Base-by-base conservation (phyloP, 352 stramenopile genomes). In the Pythium monospermum region DNA sequence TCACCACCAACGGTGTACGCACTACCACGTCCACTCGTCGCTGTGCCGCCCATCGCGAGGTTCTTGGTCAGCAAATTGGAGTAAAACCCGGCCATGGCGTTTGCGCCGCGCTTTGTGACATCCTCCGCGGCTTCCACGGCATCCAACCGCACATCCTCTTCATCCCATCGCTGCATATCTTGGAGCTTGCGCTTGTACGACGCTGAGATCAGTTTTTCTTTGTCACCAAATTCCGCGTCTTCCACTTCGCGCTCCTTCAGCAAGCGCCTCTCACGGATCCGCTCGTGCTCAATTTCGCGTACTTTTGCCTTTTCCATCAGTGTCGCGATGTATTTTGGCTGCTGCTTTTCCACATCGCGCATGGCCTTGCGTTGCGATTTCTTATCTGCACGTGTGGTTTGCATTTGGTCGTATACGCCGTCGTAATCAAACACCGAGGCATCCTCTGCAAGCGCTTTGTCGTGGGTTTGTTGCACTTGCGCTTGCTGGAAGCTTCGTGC, bases 131-230 rank as follows among this genome's bases (percentile, higher is more conserved):
- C 80, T 46, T 93, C 78, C 39, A 85, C 36, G 1, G 59, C 67
- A 22, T 84, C 81, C 32, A 92, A 64, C 1, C 77, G 71, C 21
- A 68, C 68, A 45, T 94, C 83, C 48, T 90, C 81, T 16, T 68
- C 66, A 45, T 97, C 88, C 88, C 88, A 97, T 33, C 82, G 78
- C 58, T 91, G 76, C 59, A 89, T 74, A 49, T 96, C 88, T 66
- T 90, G 73, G n/a, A 97, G 61, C 38, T 96, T 96, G 15, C 85
- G 65, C 66, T 97, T 97, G 70, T 96, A 97, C 15, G 87, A 93
- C 1, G 83, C 80, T 10, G 88, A 96, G 6, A 97, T 71, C 33
- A 96, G 85, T 64, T 95, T 96, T 53, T 95, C 85, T 67, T 95
- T 94, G 59, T 93, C 85, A 21, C 76, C 76, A 35, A 83, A 90